phyloP scores from a whole-genome alignment of 2,329 filamentous ascomycete genomes.

The Penicillium sp. region DNA sequence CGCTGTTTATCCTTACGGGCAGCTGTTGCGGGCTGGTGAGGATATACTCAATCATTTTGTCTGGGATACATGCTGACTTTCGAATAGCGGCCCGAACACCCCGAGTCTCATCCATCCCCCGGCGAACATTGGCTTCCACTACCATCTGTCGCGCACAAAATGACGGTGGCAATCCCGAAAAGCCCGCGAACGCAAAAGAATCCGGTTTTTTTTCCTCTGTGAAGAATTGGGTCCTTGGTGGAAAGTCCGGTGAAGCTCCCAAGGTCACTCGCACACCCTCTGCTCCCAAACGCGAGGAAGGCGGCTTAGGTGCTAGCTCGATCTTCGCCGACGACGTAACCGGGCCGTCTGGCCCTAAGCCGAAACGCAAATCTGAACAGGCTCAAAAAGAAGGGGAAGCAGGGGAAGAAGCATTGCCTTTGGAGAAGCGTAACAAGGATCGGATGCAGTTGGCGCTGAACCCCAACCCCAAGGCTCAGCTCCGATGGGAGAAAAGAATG shows the following conservation, averaged over 20 bases:
- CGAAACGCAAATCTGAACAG: slow-evolving; percentile 18
- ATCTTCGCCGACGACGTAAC: slow-evolving; percentile 40
- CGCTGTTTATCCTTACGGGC: slow-evolving; percentile 34
- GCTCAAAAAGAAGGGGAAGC: slow-evolving; percentile 10
- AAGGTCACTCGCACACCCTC: slow-evolving; percentile 25
- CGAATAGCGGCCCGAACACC: slow-evolving; percentile 27
- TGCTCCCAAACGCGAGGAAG: slow-evolving; percentile 32
- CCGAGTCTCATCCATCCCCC: slow-evolving; percentile 31
- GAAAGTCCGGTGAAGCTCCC: slow-evolving; percentile 23
- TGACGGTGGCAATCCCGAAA: slow-evolving; percentile 12
- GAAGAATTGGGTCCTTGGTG: slow-evolving; percentile 33
- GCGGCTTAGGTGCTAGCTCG: slow-evolving; percentile 34
- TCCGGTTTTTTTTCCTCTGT: slow-evolving; percentile 28
- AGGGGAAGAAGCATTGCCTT: slow-evolving; percentile 10
- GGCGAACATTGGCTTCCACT: slow-evolving; percentile 34
- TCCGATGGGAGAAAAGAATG: slow-evolving; percentile 77
- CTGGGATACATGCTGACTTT: slow-evolving; percentile 2
- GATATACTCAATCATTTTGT: neutral
- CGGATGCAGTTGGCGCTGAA: slow-evolving; percentile 62
- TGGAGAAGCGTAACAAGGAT: slow-evolving; percentile 42
- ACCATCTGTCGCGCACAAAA: slow-evolving; percentile 27
- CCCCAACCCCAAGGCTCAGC: slow-evolving; percentile 65
- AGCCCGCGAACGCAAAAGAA: slow-evolving; percentile 11
- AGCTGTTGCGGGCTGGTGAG: slow-evolving; percentile 37
- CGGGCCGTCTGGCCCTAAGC: slow-evolving; percentile 24